Evolutionary conservation across 2,329 filamentous ascomycete genomes (phyloP).

Genomic region (Fusarium penzigii): DNA sequence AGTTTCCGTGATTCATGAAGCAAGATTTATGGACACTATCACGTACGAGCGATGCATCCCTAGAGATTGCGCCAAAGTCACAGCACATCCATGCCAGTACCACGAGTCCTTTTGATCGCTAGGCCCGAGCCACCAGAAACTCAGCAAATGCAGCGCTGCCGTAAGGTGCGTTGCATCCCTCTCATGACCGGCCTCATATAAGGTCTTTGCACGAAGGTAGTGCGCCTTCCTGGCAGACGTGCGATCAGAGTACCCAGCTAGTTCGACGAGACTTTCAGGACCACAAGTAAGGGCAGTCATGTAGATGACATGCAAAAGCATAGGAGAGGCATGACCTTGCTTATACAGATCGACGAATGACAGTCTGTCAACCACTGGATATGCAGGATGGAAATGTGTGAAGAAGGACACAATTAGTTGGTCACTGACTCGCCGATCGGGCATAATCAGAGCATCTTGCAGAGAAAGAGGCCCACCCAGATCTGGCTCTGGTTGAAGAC

Average conservation of each 20-base stretch:
- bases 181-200: conserved; percentile 21
- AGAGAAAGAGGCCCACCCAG: conserved; percentile 4
- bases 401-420: conserved; percentile 11
- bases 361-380: conserved; percentile 9
- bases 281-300: conserved; percentile 11
- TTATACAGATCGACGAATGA: conserved; percentile 2
- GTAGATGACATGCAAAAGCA: conserved; percentile 15
- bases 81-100: conserved; percentile 22
- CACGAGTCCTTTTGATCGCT: conserved; percentile 24
- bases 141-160: conserved; percentile 11
- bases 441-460: conserved; percentile 12
- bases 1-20: no score
- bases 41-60: conserved; percentile 22
- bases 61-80: conserved; percentile 16
- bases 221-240: conserved; percentile 13
- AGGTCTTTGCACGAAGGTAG: conserved; percentile 16
- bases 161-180: conserved; percentile 4
- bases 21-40: rapidly evolving
- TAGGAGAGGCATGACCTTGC: neutral
- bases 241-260: conserved; percentile 14
- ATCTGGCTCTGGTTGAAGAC: conserved; percentile 3
- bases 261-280: conserved; percentile 7
- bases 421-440: conserved; percentile 6
- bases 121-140: conserved; percentile 22
- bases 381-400: conserved; percentile 12